Evolutionary conservation across 2,329 filamentous ascomycete genomes (phyloP).

Genomic region (Alternaria sp.): DNA sequence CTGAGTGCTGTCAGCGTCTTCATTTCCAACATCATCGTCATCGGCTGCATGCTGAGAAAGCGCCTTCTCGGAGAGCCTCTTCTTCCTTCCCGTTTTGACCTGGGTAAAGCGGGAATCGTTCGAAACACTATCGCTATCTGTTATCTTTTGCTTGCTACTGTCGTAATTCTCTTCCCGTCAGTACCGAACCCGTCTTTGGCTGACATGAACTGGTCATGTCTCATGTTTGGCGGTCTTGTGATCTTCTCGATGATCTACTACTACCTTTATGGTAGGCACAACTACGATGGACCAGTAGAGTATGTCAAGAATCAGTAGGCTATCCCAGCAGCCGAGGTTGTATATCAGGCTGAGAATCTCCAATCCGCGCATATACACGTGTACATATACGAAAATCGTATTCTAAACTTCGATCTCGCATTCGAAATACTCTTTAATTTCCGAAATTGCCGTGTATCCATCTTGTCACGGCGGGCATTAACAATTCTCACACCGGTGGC

Average conservation of each 20-base stretch:
- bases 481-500: too few relatives aligned
- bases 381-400: background rate
- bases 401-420: background rate
- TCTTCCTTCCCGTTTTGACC: constrained; percentile 55
- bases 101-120: constrained; percentile 54
- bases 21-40: constrained; percentile 48
- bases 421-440: background rate
- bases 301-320: constrained; percentile 9
- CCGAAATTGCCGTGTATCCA: too few relatives aligned
- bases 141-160: constrained; percentile 51
- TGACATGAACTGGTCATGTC: constrained; percentile 58
- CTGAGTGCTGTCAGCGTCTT: constrained; percentile 14
- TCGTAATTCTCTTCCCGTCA: constrained; percentile 56
- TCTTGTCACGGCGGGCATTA: too few relatives aligned
- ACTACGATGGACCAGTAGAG: constrained; percentile 40
- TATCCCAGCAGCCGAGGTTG: background rate
- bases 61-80: constrained; percentile 54
- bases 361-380: background rate
- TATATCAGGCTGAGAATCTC: background rate
- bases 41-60: constrained; percentile 56
- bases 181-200: constrained; percentile 10
- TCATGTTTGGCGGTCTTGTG: constrained; percentile 55
- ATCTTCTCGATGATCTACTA: constrained; percentile 55
- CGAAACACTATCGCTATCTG: constrained; percentile 53
- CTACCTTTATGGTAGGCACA: constrained; percentile 48